Evolutionary conservation across 2,329 filamentous ascomycete genomes (phyloP).

Genomic region (Rhynchosporium agropyri): DNA sequence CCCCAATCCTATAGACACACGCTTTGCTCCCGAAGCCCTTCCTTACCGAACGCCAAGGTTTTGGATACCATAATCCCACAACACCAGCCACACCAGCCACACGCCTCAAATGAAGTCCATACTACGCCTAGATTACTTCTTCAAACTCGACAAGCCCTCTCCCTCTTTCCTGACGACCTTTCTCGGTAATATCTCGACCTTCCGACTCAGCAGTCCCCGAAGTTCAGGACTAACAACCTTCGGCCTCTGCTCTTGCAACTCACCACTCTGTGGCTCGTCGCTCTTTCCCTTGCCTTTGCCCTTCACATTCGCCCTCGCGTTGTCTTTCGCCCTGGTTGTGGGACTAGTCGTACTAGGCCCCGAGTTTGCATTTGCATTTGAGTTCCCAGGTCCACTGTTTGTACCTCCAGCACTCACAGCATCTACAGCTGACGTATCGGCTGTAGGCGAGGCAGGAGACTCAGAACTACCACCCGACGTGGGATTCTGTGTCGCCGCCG

Average conservation of each 20-base stretch:
- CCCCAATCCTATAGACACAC: too few species aligned
- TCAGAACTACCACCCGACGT: slow-evolving; percentile 15
- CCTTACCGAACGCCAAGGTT: not conserved
- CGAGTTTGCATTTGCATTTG: slow-evolving; percentile 10
- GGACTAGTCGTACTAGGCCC: slow-evolving; percentile 7
- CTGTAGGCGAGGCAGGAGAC: slow-evolving; percentile 20
- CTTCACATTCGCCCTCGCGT: slow-evolving; percentile 22
- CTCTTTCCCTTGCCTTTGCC: slow-evolving; percentile 25
- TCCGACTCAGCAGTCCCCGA: slow-evolving; percentile 60
- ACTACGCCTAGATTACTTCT: slow-evolving; percentile 10
- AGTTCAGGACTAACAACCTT: slow-evolving; percentile 67
- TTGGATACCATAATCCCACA: too few species aligned
- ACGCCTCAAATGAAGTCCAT: not conserved
- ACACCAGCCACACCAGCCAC: too few species aligned
- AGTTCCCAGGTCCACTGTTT: slow-evolving; percentile 28
- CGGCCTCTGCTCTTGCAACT: slow-evolving; percentile 37
- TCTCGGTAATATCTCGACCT: slow-evolving; percentile 48
- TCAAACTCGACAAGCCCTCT: slow-evolving; percentile 35
- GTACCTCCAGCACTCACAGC: slow-evolving; percentile 43
- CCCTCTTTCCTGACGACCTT: slow-evolving; percentile 42
- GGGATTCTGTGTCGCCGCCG: slow-evolving; percentile 13
- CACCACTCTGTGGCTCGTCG: slow-evolving; percentile 27
- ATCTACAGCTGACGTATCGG: slow-evolving; percentile 38
- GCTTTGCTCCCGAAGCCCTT: not conserved
- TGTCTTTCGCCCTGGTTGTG: slow-evolving; percentile 39